phyloP scores from a whole-genome alignment of 306 rosid genomes.

The Inga oerstediana region DNA sequence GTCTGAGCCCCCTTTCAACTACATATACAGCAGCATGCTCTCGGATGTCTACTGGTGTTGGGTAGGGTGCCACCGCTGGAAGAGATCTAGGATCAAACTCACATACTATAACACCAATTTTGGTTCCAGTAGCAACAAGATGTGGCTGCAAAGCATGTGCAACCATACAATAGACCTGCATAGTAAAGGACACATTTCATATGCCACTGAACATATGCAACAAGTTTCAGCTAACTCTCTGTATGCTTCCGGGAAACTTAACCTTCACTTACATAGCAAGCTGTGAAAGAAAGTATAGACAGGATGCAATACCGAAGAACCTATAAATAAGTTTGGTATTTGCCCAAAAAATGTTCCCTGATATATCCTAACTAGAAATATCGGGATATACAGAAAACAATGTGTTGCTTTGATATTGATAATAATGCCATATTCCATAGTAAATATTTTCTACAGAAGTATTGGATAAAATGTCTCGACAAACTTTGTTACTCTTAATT shows the following conservation, averaged over 20 bases:
- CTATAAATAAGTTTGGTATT: neutral
- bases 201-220: too few relatives aligned
- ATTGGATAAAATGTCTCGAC: constrained; percentile 7
- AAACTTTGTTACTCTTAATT: constrained; percentile 4
- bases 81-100: constrained; percentile 98
- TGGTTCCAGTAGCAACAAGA: constrained; percentile 98
- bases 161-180: constrained; percentile 95
- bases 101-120: constrained; percentile 87
- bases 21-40: constrained; percentile 95
- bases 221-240: too few relatives aligned
- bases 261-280: neutral
- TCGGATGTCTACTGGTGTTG: constrained; percentile 81
- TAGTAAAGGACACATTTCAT: neutral
- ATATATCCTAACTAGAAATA: neutral
- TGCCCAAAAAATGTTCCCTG: neutral
- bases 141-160: constrained; percentile 96
- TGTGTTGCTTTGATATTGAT: neutral
- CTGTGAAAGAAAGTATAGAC: neutral
- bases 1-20: constrained; percentile 86
- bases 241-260: too few relatives aligned
- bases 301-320: neutral
- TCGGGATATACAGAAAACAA: neutral
- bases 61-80: constrained; percentile 92
- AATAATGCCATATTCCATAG: neutral
- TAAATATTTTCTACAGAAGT: neutral